Conservation (phyloP, 805 yeast species). For the Candida tammaniensis region DNA sequence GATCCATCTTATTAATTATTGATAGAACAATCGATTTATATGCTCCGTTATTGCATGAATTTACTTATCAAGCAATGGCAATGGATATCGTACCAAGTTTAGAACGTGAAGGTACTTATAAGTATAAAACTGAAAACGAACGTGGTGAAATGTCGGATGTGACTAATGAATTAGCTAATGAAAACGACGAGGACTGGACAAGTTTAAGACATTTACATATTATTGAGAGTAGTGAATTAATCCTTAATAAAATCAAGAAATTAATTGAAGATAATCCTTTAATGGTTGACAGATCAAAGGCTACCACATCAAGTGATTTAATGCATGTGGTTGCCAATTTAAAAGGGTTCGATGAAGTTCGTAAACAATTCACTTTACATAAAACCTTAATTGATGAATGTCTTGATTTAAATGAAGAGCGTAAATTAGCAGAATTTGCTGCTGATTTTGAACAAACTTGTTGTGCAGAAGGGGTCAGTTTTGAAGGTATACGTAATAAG, state of each 20-base stretch:
- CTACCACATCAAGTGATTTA: conserved; percentile 66
- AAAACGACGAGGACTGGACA: conserved; percentile 73
- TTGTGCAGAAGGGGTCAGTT: conserved; percentile 66
- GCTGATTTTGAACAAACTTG: conserved; percentile 86
- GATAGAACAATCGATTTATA: conserved; percentile 83
- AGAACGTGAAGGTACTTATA: conserved; percentile 44
- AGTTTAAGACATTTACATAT: conserved; percentile 72
- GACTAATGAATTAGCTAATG: conserved; percentile 45
- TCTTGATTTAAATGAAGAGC: conserved; percentile 53
- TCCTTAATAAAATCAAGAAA: conserved; percentile 57
- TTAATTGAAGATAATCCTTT: conserved; percentile 71
- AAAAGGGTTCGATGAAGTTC: conserved; percentile 64
- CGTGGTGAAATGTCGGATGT: conserved; percentile 30
- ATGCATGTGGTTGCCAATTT: conserved; percentile 72
- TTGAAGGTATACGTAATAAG: conserved; percentile 62
- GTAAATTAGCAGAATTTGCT: conserved; percentile 59
- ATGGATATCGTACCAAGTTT: conserved; percentile 60
- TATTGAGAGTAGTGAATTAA: conserved; percentile 64
- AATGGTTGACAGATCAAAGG: conserved; percentile 64
- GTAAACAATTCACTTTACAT: conserved; percentile 58
- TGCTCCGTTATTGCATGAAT: conserved; percentile 86
- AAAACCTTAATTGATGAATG: conserved; percentile 64
- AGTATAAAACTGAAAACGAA: conserved; percentile 57
- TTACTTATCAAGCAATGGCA: conserved; percentile 88
- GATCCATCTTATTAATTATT: conserved; percentile 70